Percentiles rank a stretch among this genome's conserved stretches.
Conservation (phyloP, 2,329 filamentous ascomycete genomes). For the Exophiala viscosa region DNA sequence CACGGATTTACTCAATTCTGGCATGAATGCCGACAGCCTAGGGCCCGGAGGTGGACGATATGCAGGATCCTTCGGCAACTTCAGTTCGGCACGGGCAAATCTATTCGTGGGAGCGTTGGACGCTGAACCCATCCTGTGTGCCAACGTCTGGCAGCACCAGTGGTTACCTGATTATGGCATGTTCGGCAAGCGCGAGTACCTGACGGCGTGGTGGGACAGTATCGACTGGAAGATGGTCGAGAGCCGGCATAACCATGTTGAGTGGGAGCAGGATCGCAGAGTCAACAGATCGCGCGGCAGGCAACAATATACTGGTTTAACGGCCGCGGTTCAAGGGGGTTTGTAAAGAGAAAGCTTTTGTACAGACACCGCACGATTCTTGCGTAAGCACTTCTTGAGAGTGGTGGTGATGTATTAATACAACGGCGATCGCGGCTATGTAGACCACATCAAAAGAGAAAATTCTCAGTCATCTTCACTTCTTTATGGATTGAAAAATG, state of each 20-base stretch:
- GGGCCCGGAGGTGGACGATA: slow-evolving; percentile 11
- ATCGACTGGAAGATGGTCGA: slow-evolving; percentile 79
- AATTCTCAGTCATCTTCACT: no score
- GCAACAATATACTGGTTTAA: no score
- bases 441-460: no score
- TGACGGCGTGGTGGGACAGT: slow-evolving; percentile 79
- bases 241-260: slow-evolving; percentile 6
- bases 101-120: slow-evolving; percentile 16
- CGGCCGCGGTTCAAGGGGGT: no score
- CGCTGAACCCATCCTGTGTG: slow-evolving; percentile 64
- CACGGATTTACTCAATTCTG: slow-evolving; percentile 9
- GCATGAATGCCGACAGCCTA: slow-evolving; percentile 5
- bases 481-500: no score
- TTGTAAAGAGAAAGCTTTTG: no score
- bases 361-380: no score
- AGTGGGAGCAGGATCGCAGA: background rate
- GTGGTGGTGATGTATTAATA: no score
- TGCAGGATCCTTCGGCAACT: slow-evolving; percentile 29
- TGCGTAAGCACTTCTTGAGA: no score
- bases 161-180: slow-evolving; percentile 81
- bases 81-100: slow-evolving; percentile 18
- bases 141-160: slow-evolving; percentile 95
- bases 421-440: no score
- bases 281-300: background rate
- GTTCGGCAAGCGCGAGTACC: slow-evolving; percentile 69